phyloP scores from a whole-genome alignment of 805 yeast genomes.

The Jamesozyma piceae region DNA sequence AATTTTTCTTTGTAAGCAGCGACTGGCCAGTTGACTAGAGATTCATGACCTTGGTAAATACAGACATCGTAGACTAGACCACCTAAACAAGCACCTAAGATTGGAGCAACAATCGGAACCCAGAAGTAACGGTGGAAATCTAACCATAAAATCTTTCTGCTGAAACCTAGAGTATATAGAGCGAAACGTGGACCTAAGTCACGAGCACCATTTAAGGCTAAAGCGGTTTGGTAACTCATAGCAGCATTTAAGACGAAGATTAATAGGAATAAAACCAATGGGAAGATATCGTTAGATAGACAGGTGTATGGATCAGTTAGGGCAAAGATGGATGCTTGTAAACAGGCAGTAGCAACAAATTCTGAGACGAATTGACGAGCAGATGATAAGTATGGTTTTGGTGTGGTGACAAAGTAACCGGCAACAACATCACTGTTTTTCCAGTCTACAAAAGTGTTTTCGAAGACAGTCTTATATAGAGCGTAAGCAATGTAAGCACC shows the following conservation, averaged over 20 bases:
- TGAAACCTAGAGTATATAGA: slow-evolving; percentile 39
- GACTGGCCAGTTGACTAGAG: slow-evolving; percentile 40
- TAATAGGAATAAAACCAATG: slow-evolving; percentile 38
- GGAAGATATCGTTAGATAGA: slow-evolving; percentile 38
- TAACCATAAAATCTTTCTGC: slow-evolving; percentile 32
- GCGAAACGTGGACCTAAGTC: slow-evolving; percentile 48
- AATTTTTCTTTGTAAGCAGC: slow-evolving; percentile 10
- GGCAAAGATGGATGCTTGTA: slow-evolving; percentile 41
- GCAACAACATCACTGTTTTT: slow-evolving; percentile 28
- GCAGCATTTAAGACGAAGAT: slow-evolving; percentile 40
- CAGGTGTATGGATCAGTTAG: slow-evolving; percentile 44
- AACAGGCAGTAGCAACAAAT: slow-evolving; percentile 36
- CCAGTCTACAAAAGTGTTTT: slow-evolving; percentile 22
- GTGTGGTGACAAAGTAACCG: slow-evolving; percentile 40
- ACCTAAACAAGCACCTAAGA: slow-evolving; percentile 40
- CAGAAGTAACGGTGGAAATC: slow-evolving; percentile 39
- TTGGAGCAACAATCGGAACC: slow-evolving; percentile 46
- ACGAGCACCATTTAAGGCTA: slow-evolving; percentile 46
- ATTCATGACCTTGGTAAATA: slow-evolving; percentile 43
- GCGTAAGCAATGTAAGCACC: slow-evolving; percentile 41
- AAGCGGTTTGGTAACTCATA: slow-evolving; percentile 45
- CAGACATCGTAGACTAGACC: slow-evolving; percentile 44
- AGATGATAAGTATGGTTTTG: slow-evolving; percentile 33
- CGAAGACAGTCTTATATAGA: slow-evolving; percentile 34
- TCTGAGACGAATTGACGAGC: slow-evolving; percentile 42